These are phyloP conservation scores for Pseudogymnoascus sp. DNA, from an alignment of 2,329 filamentous ascomycete genomes.

Conservation along the genomic window DNA sequence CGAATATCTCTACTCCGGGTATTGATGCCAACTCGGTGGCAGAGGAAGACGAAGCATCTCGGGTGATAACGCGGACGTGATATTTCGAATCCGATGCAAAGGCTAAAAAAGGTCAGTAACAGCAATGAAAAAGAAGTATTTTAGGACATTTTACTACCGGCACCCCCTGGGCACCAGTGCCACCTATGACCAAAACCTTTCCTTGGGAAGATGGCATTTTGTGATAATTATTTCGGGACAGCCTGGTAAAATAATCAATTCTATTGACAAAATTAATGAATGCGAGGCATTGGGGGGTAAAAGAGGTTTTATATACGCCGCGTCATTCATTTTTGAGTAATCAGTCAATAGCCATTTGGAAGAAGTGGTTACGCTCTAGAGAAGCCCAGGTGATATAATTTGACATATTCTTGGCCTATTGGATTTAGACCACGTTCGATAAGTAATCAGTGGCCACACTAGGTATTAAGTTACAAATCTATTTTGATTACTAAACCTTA, in stretches of 20 bases:
- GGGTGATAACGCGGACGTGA: conserved; percentile 32
- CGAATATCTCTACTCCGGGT: conserved; percentile 31
- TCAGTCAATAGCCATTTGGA: background rate
- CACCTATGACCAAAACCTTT: conserved; percentile 42
- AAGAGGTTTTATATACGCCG: conserved; percentile 12
- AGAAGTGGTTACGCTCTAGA: background rate
- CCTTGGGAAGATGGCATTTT: conserved; percentile 38
- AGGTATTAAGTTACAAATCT: background rate
- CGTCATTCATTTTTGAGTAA: background rate
- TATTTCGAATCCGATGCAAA: conserved; percentile 16
- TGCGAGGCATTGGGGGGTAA: background rate
- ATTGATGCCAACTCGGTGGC: conserved; percentile 29
- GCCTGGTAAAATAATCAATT: background rate
- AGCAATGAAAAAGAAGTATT: background rate
- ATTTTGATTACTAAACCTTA: background rate
- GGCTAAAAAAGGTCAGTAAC: background rate
- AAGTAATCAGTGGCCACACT: background rate
- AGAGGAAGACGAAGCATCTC: conserved; percentile 27
- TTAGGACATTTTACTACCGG: conserved; percentile 28
- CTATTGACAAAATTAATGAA: background rate
- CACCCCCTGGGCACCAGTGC: conserved; percentile 32
- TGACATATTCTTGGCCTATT: background rate
- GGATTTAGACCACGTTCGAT: background rate
- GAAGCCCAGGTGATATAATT: background rate
- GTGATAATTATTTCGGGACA: background rate